Evolutionary conservation across 495 filamentous ascomycete species (phyloP).

Genomic region (Hyaloscypha bicolor): DNA sequence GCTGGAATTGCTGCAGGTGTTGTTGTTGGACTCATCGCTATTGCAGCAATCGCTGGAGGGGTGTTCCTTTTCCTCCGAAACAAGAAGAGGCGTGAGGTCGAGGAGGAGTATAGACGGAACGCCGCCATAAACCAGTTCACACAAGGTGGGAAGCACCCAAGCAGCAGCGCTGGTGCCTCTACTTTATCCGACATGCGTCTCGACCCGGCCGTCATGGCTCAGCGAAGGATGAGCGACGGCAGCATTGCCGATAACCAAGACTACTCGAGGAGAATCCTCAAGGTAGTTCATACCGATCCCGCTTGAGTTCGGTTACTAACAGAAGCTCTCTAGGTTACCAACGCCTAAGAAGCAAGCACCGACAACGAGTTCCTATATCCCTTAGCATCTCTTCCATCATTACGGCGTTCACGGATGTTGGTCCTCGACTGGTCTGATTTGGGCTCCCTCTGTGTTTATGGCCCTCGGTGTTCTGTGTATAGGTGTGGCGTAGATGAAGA

Average conservation of each 20-base stretch:
- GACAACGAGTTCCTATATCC: conserved; percentile 38
- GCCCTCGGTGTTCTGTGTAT: conserved; percentile 30
- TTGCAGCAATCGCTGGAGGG: conserved; percentile 66
- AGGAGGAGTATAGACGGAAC: conserved; percentile 79
- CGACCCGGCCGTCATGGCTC: conserved; percentile 87
- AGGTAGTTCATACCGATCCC: conserved; percentile 56
- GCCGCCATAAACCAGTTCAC: conserved; percentile 69
- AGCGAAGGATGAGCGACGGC: conserved; percentile 89
- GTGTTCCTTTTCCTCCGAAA: conserved; percentile 76
- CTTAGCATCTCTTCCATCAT: conserved; percentile 47
- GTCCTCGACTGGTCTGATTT: conserved; percentile 45
- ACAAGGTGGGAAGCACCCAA: conserved; percentile 53
- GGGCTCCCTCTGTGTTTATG: conserved; percentile 31
- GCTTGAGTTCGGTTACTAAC: conserved; percentile 16
- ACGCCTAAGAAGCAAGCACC: conserved; percentile 46
- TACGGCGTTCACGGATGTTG: conserved; percentile 55
- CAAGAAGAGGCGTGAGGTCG: conserved; percentile 69
- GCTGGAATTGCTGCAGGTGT: conserved; percentile 87
- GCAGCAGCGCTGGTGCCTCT: conserved; percentile 53
- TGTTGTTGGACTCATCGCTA: conserved; percentile 78
- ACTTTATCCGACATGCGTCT: conserved; percentile 81
- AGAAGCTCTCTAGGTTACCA: conserved; percentile 49
- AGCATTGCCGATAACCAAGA: conserved; percentile 98
- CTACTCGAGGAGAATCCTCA: conserved; percentile 93
- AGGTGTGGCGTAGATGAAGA: conserved; percentile 27